Evolutionary conservation across 202 grass and related monocot species (phyloP).

Genomic region (Saccharum hybrid): DNA sequence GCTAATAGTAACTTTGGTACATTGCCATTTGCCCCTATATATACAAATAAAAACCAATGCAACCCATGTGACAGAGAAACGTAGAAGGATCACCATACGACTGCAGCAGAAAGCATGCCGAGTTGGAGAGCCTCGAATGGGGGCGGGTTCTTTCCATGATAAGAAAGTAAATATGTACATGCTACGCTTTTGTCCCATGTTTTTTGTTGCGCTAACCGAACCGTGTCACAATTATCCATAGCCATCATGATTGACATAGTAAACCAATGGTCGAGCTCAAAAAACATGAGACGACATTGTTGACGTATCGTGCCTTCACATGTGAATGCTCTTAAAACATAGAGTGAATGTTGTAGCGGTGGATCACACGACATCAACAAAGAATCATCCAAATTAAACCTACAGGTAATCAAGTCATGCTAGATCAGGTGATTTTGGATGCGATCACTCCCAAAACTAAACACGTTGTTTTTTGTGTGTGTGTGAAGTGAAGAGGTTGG

Average conservation of each 20-base stretch:
- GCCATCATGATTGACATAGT: background rate
- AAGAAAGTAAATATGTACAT: background rate
- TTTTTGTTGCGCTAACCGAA: background rate
- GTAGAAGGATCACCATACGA: background rate
- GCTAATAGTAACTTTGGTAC: background rate
- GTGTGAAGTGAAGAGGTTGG: no score
- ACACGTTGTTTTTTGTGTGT: background rate
- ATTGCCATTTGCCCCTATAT: background rate
- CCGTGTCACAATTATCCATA: background rate
- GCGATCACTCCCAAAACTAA: background rate
- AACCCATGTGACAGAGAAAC: background rate
- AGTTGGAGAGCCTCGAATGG: background rate
- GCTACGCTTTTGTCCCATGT: background rate
- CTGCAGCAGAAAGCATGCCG: background rate
- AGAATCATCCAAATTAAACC: background rate
- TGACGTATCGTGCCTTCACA: fast-evolving
- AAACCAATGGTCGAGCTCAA: background rate
- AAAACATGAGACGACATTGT: background rate
- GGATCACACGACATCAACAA: background rate
- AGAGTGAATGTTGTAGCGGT: background rate
- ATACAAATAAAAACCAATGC: background rate
- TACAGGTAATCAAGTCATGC: background rate
- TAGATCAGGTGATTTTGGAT: background rate
- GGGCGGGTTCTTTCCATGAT: background rate
- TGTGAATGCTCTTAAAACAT: background rate